Percentiles rank a stretch among this genome's conserved stretches.
phyloP scores from a whole-genome alignment of 2,329 filamentous ascomycete genomes.

The Fusarium sublunatum region DNA sequence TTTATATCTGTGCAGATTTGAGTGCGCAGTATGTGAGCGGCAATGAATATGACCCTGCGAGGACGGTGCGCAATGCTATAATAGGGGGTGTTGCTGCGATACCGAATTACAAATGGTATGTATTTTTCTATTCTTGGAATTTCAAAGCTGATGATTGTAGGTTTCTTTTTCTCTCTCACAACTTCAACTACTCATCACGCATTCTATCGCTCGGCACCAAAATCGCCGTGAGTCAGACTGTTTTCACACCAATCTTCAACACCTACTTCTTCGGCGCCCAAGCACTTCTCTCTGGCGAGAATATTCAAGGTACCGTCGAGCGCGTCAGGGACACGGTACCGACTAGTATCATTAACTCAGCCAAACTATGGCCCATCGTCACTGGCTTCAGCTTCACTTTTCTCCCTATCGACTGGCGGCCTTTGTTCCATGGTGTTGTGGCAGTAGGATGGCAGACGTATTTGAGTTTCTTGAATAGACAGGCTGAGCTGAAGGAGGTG shows the following conservation, averaged over 20 bases:
- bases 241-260: slow-evolving; percentile 87
- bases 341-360: slow-evolving; percentile 78
- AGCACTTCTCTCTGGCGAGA: slow-evolving; percentile 77
- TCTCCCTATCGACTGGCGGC: slow-evolving; percentile 80
- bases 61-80: slow-evolving; percentile 76
- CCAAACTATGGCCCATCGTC: slow-evolving; percentile 89
- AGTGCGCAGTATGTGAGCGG: slow-evolving; percentile 77
- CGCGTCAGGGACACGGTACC: slow-evolving; percentile 82
- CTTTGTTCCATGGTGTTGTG: slow-evolving; percentile 81
- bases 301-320: slow-evolving; percentile 71
- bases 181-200: slow-evolving; percentile 86
- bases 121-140: not conserved
- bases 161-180: slow-evolving; percentile 81
- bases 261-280: slow-evolving; percentile 86
- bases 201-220: slow-evolving; percentile 78
- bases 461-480: slow-evolving; percentile 80
- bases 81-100: slow-evolving; percentile 81
- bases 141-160: slow-evolving; percentile 53
- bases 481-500: slow-evolving; percentile 64
- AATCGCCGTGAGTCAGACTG: slow-evolving; percentile 80
- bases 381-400: slow-evolving; percentile 91
- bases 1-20: slow-evolving; percentile 83
- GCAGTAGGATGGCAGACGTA: slow-evolving; percentile 95
- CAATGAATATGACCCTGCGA: slow-evolving; percentile 72
- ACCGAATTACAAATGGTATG: slow-evolving; percentile 84